These are phyloP conservation scores for Camelina neglecta DNA, from an alignment of 345 rosid genomes.

Conservation along the genomic window DNA sequence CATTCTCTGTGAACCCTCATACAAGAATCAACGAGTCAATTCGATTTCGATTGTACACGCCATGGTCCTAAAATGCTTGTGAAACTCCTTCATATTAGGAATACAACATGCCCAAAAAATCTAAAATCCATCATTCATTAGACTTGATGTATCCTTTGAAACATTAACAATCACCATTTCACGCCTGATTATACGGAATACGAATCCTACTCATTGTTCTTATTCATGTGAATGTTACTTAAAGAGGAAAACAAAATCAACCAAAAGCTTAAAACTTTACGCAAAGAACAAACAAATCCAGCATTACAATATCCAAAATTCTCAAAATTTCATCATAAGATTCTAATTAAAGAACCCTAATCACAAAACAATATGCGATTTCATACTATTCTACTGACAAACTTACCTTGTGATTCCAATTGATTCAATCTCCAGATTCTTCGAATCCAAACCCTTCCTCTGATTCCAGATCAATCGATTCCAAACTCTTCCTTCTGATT, in stretches of 20 bases:
- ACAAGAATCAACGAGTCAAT: background rate
- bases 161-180: background rate
- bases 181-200: background rate
- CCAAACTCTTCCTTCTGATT: too few relatives aligned
- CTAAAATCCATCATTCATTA: background rate
- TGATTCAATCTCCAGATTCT: too few relatives aligned
- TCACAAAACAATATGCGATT: too few relatives aligned
- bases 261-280: conserved; percentile 21
- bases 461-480: too few relatives aligned
- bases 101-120: conserved; percentile 18
- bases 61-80: background rate
- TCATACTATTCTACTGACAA: too few relatives aligned
- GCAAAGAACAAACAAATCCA: background rate
- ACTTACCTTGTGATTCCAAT: too few relatives aligned
- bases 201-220: background rate
- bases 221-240: background rate
- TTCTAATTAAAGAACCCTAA: background rate
- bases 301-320: background rate
- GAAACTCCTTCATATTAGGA: background rate
- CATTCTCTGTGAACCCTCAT: background rate
- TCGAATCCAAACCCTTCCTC: too few relatives aligned
- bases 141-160: background rate
- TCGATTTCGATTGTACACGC: background rate
- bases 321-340: background rate
- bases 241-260: background rate